A percentile compares a stretch with the other conserved stretches of the same genome.
phyloP scores from a whole-genome alignment of 1,284 basidiomycete genomes.

The Amylostereum areolatum region DNA sequence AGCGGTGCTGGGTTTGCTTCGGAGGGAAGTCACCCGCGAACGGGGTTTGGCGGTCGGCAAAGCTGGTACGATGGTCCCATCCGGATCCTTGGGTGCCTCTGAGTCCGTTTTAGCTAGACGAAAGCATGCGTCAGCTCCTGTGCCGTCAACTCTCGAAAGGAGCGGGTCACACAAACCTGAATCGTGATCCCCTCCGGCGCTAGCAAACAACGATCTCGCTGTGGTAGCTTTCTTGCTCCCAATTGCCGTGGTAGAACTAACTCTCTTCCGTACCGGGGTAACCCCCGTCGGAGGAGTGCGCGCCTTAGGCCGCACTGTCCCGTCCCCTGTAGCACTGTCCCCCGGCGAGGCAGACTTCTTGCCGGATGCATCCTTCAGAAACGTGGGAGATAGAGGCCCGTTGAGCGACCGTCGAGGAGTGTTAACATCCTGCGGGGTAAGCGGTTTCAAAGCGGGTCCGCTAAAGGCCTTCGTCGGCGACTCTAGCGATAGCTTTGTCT shows the following conservation, averaged over 20 bases:
- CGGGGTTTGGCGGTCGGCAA: too few species aligned
- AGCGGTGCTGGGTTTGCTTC: too few species aligned
- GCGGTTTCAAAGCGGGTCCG: conserved; percentile 18
- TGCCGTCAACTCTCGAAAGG: too few species aligned
- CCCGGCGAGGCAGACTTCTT: not conserved
- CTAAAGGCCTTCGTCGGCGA: conserved; percentile 9
- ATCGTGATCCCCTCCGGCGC: not conserved
- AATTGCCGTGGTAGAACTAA: conserved; percentile 12
- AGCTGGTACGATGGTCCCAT: too few species aligned
- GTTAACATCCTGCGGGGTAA: conserved; percentile 11
- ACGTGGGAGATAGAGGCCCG: not conserved
- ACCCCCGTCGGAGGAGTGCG: not conserved
- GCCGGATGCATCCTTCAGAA: not conserved
- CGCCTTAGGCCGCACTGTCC: not conserved
- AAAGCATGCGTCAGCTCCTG: too few species aligned
- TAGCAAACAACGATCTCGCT: conserved; percentile 8
- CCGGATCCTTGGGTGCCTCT: too few species aligned
- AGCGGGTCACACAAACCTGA: too few species aligned
- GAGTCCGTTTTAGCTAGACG: too few species aligned
- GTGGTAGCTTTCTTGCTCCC: conserved; percentile 9
- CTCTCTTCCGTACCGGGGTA: conserved; percentile 7
- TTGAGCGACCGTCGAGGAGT: conserved; percentile 7
- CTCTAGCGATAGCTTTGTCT: conserved; percentile 22
- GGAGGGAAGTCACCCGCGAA: too few species aligned
- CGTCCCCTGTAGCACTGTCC: conserved; percentile 4